Base-by-base conservation (phyloP, 371 early-diverging fungal genomes). In the Mucor ambiguus region DNA sequence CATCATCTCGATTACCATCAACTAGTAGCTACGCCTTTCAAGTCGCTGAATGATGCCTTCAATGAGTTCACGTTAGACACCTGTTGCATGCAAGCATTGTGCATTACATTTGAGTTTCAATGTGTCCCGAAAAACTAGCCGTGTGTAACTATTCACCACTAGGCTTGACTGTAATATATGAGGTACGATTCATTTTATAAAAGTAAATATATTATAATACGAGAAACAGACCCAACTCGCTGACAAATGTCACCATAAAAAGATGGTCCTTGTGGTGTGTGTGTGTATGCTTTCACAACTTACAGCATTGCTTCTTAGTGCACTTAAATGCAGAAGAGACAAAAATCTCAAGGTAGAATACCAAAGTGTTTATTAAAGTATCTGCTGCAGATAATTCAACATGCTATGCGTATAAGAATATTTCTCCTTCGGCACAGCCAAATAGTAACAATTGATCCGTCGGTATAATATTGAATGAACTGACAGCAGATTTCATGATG, bases 11-110 rank as follows among this genome's bases (percentile, higher is more conserved):
- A 96, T 87, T 62, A 93, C 95, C 60, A 88, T 70, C 69, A 97
- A 90, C 84, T 90, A 84, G 88, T 89, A 93, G 26, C 93, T 94
- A 75, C 89, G 87, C 60, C 80, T 71, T 83, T 97, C 98, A 82
- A 98, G 97, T 63, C 98, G 94, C 81, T 90, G 86, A 77, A 98
- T 91, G 79, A 99, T 94, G 77, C 95, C 94, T 74, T 96, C 96
- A 72, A 98, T 95, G 65, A 99, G 87, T 74, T 95, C 93, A 66
- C 96, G 92, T 81, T 95, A 90, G 75, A 93, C 93, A 71, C 91
- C 92, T 71, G 11, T 38, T 38, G 2, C 18, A 38, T 38, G 3
- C 30, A 38, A n/a, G n/a, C n/a, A n/a, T n/a, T n/a, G n/a, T n/a
- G n/a, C n/a, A n/a, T 10, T 16, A 4, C 11, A 38, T 18, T 43